Evolutionary conservation across 2,329 filamentous ascomycete genomes (phyloP), one percentile per base, ranked within the genome.

Genomic region (Leptoxyphium fumago): DNA sequence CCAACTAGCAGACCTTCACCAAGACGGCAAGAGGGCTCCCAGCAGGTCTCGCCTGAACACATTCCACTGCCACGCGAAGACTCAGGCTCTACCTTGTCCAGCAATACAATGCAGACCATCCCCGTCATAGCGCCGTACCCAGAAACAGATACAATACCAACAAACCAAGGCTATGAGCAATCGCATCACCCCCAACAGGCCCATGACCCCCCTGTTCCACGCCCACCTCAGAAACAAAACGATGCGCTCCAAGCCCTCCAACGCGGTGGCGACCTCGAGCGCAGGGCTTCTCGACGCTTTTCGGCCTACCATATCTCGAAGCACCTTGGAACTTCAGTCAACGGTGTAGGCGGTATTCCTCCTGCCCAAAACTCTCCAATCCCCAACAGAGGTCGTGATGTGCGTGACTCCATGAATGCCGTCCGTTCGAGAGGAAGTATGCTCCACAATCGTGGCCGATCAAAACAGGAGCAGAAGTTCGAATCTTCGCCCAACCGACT

Each of bases 281-380:
- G 91, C 58, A 76, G 91, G 59, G 91, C 91, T 1, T 98, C 91
- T 11, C 75, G 89, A 52, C 74, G 91, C 56, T 98, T 96, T 60
- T 96, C 91, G 2, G 84, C 87, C 43, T 98, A 96, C 60, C 91
- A 98, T 58, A 94, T 98, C 53, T 85, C 86, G 39, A 96, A 95
- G 59, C 87, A 94, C 55, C 70, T 96, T 2, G 89, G 89, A 10
- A 75, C 79, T 13, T 80, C 82, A 34, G 75, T 83, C 13, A 87
- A 80, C 62, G 86, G 84, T 15, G 81, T 96, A 13, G 86, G 88
- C 6, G 83, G 93, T 57, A 75, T 96, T 15, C 87, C 89, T 21
- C 72, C 84, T 5, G 63, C 71, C 14, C 86, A 93, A 58, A 86
- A 80, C 48, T 81, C 82, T 3, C 85, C 84, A 1, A 74, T 89